These are phyloP conservation scores for Fusarium sp. DNA, from an alignment of 2,329 filamentous ascomycete genomes.

Conservation along the genomic window DNA sequence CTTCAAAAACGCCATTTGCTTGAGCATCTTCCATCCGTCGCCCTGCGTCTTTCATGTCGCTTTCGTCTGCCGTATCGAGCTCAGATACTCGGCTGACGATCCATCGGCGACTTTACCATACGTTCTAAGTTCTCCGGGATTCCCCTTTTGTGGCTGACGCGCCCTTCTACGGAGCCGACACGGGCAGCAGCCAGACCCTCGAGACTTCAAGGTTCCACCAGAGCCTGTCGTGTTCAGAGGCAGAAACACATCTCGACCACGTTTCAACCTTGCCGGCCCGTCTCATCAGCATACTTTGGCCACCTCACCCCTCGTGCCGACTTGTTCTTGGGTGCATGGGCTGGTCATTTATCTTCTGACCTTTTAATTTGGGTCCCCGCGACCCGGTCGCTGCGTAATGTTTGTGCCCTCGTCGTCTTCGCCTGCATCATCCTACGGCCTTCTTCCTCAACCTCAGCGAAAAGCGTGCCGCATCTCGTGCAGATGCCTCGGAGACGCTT, in stretches of 20 bases:
- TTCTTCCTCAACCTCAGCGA: not conserved
- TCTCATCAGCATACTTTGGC: constrained; percentile 4
- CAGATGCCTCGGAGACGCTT: not conserved
- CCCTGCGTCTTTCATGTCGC: not conserved
- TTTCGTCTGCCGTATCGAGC: not conserved
- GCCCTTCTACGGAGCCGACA: constrained; percentile 18
- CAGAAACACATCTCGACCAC: constrained; percentile 20
- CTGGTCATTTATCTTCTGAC: constrained; percentile 15
- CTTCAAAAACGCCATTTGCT: constrained; percentile 32
- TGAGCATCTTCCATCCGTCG: constrained; percentile 15
- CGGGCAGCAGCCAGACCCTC: constrained; percentile 13
- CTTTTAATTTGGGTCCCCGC: constrained; percentile 30
- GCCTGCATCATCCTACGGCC: not conserved
- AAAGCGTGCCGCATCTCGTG: not conserved
- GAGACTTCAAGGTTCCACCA: constrained; percentile 34
- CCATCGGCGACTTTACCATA: not conserved
- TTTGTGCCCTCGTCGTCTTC: constrained; percentile 27
- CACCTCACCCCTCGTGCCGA: constrained; percentile 7
- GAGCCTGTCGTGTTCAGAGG: constrained; percentile 28
- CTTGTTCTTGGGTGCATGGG: constrained; percentile 35
- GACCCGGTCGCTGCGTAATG: constrained; percentile 39
- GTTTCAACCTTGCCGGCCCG: not conserved
- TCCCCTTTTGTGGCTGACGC: constrained; percentile 21
- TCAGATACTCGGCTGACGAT: not conserved
- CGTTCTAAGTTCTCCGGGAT: not conserved